Evolutionary conservation across 202 grass and related monocot genomes (phyloP), one percentile per base, ranked within the genome.

Genomic region (Brachypodium distachyon): DNA sequence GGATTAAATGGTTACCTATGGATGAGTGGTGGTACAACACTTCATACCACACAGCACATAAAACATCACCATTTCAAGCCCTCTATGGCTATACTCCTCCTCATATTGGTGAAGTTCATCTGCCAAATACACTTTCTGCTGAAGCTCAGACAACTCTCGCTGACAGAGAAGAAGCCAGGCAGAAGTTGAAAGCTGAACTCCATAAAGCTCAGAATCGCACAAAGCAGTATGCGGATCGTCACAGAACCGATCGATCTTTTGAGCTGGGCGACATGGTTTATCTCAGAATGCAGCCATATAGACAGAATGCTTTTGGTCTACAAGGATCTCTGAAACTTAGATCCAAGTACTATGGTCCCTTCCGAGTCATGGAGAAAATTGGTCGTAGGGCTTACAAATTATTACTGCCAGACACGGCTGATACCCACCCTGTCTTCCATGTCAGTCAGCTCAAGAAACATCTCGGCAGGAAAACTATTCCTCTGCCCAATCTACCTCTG

Each of bases 321-420:
- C 6, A 7, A 2, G 19, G 18, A 0, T 8, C 7, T 10, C 3
- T 51, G 7, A 51, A 51, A 10, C 7, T 51, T 0, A 0, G 2
- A 3, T 51, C 49, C 49, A 51, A 51, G 7, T 51, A 9, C 3
- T 51, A 51, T 51, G 49, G 49, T 3, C 49, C 19, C 0, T 51
- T 9, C 1, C 7, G 8, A 10, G 2, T 51, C 0, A 1, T 51
- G 2, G 4, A 22, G 3, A 21, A 9, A 9, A 5, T 51, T 8
- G 7, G 49, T 9, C 7, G 22, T 0, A 19, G 9, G 0, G n/a
- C 49, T 3, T 51, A 51, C 7, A 51, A 22, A 9, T 2, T 51
- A 1, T 1, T 3, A 3, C 4, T 51, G 0, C 49, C 7, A 3
- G n/a, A 22, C 2, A 16, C 14, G 0, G 1, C n/a, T 9, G 2